Conservation (phyloP, 495 filamentous ascomycete species). For the Penicillium psychrofluorescens region DNA sequence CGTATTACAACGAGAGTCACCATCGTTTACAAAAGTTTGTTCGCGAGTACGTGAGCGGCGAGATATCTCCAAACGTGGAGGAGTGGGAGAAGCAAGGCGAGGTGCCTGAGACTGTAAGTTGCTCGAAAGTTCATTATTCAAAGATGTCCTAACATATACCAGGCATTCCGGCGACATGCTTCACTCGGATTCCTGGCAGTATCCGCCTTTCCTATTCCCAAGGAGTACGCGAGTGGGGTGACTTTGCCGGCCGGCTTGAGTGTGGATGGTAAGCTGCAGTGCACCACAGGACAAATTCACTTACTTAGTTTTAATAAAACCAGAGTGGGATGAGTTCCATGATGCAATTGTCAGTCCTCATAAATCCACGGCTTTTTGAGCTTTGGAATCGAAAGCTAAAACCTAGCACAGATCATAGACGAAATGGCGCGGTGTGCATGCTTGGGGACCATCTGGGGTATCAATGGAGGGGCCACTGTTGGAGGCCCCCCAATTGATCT, state of each 20-base stretch:
- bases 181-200: slow-evolving; percentile 8
- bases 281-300: background rate
- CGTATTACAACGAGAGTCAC: slow-evolving; percentile 66
- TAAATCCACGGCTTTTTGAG: background rate
- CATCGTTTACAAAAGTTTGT: slow-evolving; percentile 53
- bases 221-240: slow-evolving; percentile 5
- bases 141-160: background rate
- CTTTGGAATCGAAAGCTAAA: background rate
- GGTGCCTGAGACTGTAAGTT: slow-evolving; percentile 1
- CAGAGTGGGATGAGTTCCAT: slow-evolving; percentile 11
- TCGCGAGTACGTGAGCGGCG: slow-evolving; percentile 54
- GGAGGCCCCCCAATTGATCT: slow-evolving; percentile 7
- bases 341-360: slow-evolving; percentile 6
- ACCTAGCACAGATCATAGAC: slow-evolving; percentile 6
- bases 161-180: slow-evolving; percentile 9
- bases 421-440: slow-evolving; percentile 10
- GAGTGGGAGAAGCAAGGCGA: slow-evolving; percentile 44
- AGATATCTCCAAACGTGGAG: slow-evolving; percentile 57
- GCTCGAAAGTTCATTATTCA: background rate
- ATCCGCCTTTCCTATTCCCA: slow-evolving; percentile 7
- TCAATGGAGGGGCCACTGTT: slow-evolving; percentile 10
- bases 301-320: background rate
- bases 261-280: slow-evolving; percentile 4
- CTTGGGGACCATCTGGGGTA: slow-evolving; percentile 9
- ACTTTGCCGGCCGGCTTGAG: slow-evolving; percentile 7